These are phyloP conservation scores for Apodospora peruviana DNA, from an alignment of 495 filamentous ascomycete genomes.

Conservation along the genomic window DNA sequence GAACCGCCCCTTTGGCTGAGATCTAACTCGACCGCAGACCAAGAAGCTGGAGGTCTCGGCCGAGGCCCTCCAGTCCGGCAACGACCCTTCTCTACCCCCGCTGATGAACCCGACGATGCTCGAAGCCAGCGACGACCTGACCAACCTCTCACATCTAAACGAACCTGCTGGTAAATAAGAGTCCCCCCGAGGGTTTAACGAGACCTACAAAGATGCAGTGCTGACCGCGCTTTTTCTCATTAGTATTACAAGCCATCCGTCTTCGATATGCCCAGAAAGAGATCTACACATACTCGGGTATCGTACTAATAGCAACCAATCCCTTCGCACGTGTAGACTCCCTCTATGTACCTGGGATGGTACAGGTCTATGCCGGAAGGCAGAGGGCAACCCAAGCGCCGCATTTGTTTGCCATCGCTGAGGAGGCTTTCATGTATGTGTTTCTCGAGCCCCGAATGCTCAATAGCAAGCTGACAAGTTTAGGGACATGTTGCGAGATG, in stretches of 20 bases:
- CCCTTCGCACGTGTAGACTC: slow-evolving; percentile 97
- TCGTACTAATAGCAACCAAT: slow-evolving; percentile 97
- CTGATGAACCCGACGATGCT: slow-evolving; percentile 98
- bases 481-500: slow-evolving; percentile 95
- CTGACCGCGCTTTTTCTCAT: slow-evolving; percentile 27
- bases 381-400: slow-evolving; percentile 94
- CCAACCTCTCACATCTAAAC: slow-evolving; percentile 95
- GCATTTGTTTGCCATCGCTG: slow-evolving; percentile 97
- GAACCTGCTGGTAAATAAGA: slow-evolving; percentile 81
- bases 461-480: slow-evolving; percentile 1
- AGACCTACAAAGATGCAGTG: slow-evolving; percentile 3
- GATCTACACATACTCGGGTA: slow-evolving; percentile 99
- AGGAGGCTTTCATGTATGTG: slow-evolving; percentile 93
- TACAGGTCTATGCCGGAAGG: slow-evolving; percentile 97
- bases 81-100: slow-evolving; percentile 74
- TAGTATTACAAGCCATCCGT: slow-evolving; percentile 95
- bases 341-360: slow-evolving; percentile 97
- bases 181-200: neutral
- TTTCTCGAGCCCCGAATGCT: neutral
- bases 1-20: neutral
- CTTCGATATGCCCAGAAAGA: slow-evolving; percentile 98
- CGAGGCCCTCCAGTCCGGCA: slow-evolving; percentile 63
- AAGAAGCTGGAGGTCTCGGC: slow-evolving; percentile 77
- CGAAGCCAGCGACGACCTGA: slow-evolving; percentile 97
- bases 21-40: slow-evolving; percentile 43